Percentiles rank a stretch among this genome's conserved stretches.
phyloP scores from a whole-genome alignment of 352 stramenopile species.

The Elongisporangium undulatum region DNA sequence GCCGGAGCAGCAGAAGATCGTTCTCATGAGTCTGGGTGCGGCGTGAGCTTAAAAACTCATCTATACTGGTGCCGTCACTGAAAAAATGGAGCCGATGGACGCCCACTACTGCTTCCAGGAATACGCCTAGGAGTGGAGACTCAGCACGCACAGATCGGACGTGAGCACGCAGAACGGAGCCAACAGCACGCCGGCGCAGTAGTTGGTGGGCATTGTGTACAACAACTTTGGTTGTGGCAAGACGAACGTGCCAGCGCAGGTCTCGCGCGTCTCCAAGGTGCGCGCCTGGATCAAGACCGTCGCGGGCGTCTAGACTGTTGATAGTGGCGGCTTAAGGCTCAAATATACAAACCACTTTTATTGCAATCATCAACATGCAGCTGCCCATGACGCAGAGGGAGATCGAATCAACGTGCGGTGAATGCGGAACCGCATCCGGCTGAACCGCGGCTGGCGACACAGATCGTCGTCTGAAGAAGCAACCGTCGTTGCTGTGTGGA shows the following conservation, averaged over 20 bases:
- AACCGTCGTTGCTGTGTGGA: too few species aligned
- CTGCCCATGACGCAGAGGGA: too few species aligned
- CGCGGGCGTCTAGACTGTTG: too few species aligned
- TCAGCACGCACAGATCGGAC: constrained; percentile 12
- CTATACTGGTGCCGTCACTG: constrained; percentile 14
- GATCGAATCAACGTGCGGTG: too few species aligned
- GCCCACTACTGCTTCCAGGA: constrained; percentile 6
- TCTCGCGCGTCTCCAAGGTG: constrained; percentile 17
- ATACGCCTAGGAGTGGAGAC: constrained; percentile 1
- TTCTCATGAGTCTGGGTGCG: constrained; percentile 34
- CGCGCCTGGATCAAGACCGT: constrained; percentile 16
- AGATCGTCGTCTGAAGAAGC: too few species aligned
- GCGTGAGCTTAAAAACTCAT: constrained; percentile 18
- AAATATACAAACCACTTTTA: too few species aligned
- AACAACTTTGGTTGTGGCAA: constrained; percentile 33
- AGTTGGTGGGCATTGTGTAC: constrained; percentile 38
- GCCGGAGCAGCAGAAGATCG: constrained; percentile 29
- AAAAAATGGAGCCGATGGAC: constrained; percentile 28
- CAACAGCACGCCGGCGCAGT: constrained; percentile 19
- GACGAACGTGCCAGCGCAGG: constrained; percentile 15
- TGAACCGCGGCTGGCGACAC: too few species aligned
- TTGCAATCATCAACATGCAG: too few species aligned
- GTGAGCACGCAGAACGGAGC: constrained; percentile 18
- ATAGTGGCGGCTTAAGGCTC: too few species aligned
- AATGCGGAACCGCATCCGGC: too few species aligned